Base-by-base conservation (phyloP, 2,329 filamentous ascomycete species). In the Aspergillus neoniger region DNA sequence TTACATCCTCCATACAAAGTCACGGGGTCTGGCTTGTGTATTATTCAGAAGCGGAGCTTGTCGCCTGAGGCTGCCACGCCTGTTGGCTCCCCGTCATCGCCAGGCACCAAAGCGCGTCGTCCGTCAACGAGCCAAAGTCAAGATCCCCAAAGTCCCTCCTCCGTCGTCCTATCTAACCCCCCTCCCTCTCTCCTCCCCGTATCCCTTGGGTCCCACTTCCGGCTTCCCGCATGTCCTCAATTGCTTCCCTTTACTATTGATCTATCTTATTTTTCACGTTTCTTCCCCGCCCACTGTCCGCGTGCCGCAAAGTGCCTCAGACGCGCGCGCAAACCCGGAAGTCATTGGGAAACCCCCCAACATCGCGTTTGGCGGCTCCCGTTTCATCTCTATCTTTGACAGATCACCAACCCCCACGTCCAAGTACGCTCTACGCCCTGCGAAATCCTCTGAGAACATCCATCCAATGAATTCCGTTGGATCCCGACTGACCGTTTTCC, bases 41-140 rank as follows among this genome's bases (percentile, higher is more conserved):
- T 36, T 36, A 36, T 36, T 15, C 10, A 36, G 32, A 36, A 36
- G 32, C 32, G 12, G 32, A 36, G 32, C 15, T 19, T n/a, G 43
- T 38, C n/a, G 55, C 57, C 59, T 61, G 36, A 62, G 63, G 61
- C 56, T 41, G 17, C 15, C 7, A 43, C 10, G 10, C 9, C 25
- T 47, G 12, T 51, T 21, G 32, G 47, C 43, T 36, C 32, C 50
- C 55, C 38, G 48, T 57, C 52, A 59, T 56, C 56, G 44, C 57
- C 62, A 67, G 65, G 65, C 65, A 67, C 50, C 58, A 57, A 66
- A 56, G 62, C 64, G 65, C 65, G 65, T 67, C 61, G 61, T 65
- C 50, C 57, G 49, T 56, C 56, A 51, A 60, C 48, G 55, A 56
- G 49, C 60, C 59, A 57, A 58, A 54, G 32, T 36, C 32, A 21